phyloP scores from a whole-genome alignment of 768 basidiomycete species.

The Mycena indigotica region DNA sequence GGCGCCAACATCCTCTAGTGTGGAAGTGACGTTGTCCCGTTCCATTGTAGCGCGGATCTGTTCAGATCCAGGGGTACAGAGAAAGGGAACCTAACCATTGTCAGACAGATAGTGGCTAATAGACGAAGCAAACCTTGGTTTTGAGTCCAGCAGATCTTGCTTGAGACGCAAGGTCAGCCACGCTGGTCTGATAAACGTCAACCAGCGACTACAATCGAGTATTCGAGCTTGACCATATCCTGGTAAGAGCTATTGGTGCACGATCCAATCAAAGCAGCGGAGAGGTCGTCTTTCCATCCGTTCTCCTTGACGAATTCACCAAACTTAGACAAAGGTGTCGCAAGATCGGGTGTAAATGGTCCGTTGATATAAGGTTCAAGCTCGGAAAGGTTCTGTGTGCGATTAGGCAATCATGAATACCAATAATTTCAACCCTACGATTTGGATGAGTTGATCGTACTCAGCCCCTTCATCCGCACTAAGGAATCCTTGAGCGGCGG shows the following conservation, averaged over 20 bases:
- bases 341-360: slow-evolving; percentile 95
- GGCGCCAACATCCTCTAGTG: slow-evolving; percentile 88
- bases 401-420: slow-evolving; percentile 2
- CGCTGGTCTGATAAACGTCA: slow-evolving; percentile 70
- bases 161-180: slow-evolving; percentile 88
- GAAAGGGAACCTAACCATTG: slow-evolving; percentile 68
- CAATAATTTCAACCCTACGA: slow-evolving; percentile 54
- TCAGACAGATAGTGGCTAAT: too few relatives aligned
- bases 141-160: slow-evolving; percentile 82
- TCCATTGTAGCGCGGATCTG: slow-evolving; percentile 98
- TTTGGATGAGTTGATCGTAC: slow-evolving; percentile 93
- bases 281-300: slow-evolving; percentile 92
- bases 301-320: slow-evolving; percentile 76
- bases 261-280: slow-evolving; percentile 93
- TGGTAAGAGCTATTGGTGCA: slow-evolving; percentile 99
- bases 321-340: slow-evolving; percentile 92
- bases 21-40: slow-evolving; percentile 82
- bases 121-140: slow-evolving; percentile 63
- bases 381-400: slow-evolving; percentile 74
- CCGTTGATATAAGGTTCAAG: slow-evolving; percentile 94
- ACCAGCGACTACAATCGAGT: slow-evolving; percentile 86
- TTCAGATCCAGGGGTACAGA: slow-evolving; percentile 91
- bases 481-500: slow-evolving; percentile 77
- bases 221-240: slow-evolving; percentile 66
- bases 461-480: slow-evolving; percentile 83